phyloP scores from a whole-genome alignment of 345 rosid genomes.

The Raphanus raphanistrum region DNA sequence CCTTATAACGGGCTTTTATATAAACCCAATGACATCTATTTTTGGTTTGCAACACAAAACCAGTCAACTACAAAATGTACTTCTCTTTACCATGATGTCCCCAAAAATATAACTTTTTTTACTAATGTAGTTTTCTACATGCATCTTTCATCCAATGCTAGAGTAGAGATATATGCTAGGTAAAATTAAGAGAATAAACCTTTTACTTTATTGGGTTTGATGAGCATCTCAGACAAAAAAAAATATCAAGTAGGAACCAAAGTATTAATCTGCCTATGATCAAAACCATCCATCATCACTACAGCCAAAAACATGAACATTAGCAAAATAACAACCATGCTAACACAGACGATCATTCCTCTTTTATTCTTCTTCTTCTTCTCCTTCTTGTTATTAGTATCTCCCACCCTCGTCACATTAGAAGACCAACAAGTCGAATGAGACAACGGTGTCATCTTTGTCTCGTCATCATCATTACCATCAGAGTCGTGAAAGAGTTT shows the following conservation, averaged over 20 bases:
- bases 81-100: not conserved
- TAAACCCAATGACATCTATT: not conserved
- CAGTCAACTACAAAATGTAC: too few relatives aligned
- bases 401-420: constrained; percentile 13
- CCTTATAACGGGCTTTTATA: not conserved
- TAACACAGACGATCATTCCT: not conserved
- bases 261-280: constrained; percentile 14
- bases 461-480: constrained; percentile 1
- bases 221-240: constrained; percentile 7
- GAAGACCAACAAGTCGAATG: constrained; percentile 28
- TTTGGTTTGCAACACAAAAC: not conserved
- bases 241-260: constrained; percentile 30
- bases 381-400: not conserved
- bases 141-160: not conserved
- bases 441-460: not conserved
- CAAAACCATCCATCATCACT: constrained; percentile 9
- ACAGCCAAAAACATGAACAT: constrained; percentile 14
- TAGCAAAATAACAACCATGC: constrained; percentile 9
- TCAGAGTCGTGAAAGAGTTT: constrained; percentile 27
- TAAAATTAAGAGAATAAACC: not conserved
- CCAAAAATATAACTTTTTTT: not conserved
- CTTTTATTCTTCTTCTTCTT: not conserved
- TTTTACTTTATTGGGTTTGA: constrained; percentile 1
- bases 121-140: not conserved
- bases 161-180: not conserved